Conservation (phyloP, 2,329 filamentous ascomycete genomes). For the Aspergillus sp. region DNA sequence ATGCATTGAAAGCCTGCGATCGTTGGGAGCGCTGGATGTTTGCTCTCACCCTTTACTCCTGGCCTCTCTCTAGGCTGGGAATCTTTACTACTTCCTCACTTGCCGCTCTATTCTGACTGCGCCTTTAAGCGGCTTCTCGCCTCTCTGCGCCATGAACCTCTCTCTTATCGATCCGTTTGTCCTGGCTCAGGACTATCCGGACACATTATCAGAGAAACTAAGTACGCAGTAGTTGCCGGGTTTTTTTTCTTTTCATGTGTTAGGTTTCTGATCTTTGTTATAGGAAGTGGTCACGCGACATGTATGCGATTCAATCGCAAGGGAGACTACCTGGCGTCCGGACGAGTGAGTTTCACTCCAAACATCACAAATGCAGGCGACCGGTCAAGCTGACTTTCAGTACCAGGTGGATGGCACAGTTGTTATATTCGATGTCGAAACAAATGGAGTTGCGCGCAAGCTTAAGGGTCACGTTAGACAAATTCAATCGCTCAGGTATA, state of each 20-base stretch:
- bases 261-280: conserved; percentile 15
- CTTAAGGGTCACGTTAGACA: conserved; percentile 89
- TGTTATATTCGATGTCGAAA: conserved; percentile 95
- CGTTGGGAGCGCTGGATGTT: conserved; percentile 25
- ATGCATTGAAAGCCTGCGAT: conserved; percentile 10
- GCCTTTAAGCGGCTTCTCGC: background rate
- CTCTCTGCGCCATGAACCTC: conserved; percentile 61
- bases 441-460: conserved; percentile 93
- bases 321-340: conserved; percentile 92
- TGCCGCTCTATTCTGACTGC: background rate
- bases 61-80: conserved; percentile 28
- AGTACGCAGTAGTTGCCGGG: conserved; percentile 50
- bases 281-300: conserved; percentile 63
- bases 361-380: background rate
- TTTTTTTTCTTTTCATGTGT: no score
- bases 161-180: conserved; percentile 71
- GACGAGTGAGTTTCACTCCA: conserved; percentile 60
- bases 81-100: conserved; percentile 6
- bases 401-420: conserved; percentile 77
- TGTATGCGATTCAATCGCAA: conserved; percentile 85
- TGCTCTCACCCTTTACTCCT: conserved; percentile 18
- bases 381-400: conserved; percentile 15
- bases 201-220: conserved; percentile 83
- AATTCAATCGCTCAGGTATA: conserved; percentile 77
- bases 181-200: conserved; percentile 80